Conservation (phyloP, 139 green algal genomes). For the Coccomyxa sp. region DNA sequence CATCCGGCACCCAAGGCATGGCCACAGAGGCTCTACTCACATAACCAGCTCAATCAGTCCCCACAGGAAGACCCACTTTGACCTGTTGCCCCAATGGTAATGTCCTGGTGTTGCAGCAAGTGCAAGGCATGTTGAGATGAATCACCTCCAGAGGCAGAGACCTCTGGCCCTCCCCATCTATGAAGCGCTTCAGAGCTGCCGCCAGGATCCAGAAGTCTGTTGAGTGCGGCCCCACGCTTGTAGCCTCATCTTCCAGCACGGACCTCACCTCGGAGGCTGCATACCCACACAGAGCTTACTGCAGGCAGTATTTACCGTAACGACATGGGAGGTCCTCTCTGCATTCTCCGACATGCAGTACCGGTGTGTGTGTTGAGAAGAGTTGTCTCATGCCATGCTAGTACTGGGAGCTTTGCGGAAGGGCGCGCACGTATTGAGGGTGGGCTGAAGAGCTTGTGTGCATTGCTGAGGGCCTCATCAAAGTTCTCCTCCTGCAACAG, state of each 20-base stretch:
- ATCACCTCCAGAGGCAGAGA: conserved; percentile 36
- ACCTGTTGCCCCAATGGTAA: too few relatives aligned
- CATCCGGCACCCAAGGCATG: too few relatives aligned
- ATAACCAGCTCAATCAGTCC: too few relatives aligned
- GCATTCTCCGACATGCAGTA: too few relatives aligned
- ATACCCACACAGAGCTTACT: neutral
- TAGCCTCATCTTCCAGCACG: conserved; percentile 58
- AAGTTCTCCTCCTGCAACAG: conserved; percentile 84
- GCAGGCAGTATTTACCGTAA: neutral
- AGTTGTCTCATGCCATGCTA: too few relatives aligned
- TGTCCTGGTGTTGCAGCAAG: too few relatives aligned
- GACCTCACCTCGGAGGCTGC: conserved; percentile 53
- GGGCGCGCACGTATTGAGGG: conserved; percentile 51
- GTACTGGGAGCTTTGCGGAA: too few relatives aligned
- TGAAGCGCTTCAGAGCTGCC: conserved; percentile 68
- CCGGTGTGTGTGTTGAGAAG: too few relatives aligned
- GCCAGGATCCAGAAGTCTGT: conserved; percentile 78
- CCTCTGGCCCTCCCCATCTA: conserved; percentile 51
- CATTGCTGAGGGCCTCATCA: conserved; percentile 77
- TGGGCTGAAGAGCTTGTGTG: conserved; percentile 72
- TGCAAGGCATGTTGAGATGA: neutral
- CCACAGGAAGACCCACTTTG: too few relatives aligned
- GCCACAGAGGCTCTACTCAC: too few relatives aligned
- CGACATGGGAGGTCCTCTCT: neutral
- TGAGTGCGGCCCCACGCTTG: conserved; percentile 15